Percentiles rank a stretch among this genome's conserved stretches.
These are phyloP conservation scores for Leishmania amazonensis DNA, from an alignment of 208 protist species.

Conservation along the genomic window DNA sequence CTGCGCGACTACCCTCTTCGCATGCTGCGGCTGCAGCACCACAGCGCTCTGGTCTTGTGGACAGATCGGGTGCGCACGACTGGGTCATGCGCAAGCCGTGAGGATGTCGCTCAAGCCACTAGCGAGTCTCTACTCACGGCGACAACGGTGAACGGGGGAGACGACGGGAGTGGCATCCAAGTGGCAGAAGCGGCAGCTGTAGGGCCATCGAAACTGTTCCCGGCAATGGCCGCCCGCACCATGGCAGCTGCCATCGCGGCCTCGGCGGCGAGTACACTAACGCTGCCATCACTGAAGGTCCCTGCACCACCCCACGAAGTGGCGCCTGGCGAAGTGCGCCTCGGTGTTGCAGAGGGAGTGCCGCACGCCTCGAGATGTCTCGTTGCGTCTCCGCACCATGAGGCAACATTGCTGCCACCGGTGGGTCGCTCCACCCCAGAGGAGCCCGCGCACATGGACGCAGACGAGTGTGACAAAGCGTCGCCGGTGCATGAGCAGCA, in stretches of 20 bases:
- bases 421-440: background rate
- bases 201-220: constrained; percentile 14
- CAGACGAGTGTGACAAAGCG: background rate
- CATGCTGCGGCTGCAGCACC: constrained; percentile 10
- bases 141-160: background rate
- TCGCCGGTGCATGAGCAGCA: background rate
- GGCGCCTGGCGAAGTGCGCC: background rate
- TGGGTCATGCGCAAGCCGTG: background rate
- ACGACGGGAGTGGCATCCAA: background rate
- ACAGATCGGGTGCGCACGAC: background rate
- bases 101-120: background rate
- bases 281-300: background rate
- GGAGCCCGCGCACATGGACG: background rate
- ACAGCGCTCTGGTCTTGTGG: constrained; percentile 13
- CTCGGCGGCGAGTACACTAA: constrained; percentile 2
- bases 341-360: background rate
- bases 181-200: background rate
- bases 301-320: background rate
- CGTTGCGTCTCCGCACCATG: background rate
- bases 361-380: background rate
- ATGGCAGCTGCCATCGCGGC: constrained; percentile 9
- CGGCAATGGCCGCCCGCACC: constrained; percentile 9
- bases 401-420: background rate
- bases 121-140: background rate
- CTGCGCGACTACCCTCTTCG: constrained; percentile 13